Conservation (phyloP, 169 alveolate genomes). For the Plasmodium chabaudi region DNA sequence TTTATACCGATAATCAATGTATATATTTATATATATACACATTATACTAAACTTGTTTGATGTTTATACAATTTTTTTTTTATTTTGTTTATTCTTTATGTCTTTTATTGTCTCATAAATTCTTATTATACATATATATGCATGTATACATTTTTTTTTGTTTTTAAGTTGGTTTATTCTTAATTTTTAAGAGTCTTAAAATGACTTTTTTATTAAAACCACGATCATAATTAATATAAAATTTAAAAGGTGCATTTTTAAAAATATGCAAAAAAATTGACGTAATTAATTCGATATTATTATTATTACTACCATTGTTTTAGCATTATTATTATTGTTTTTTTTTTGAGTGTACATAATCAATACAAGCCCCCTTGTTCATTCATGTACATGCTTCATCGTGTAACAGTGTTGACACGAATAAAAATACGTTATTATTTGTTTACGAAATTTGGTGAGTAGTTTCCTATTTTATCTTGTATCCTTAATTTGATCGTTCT, state of each 20-base stretch:
- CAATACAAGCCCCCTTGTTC: too few species aligned
- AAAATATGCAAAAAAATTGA: constrained; percentile 1
- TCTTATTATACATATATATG: not conserved
- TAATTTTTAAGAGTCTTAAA: constrained; percentile 11
- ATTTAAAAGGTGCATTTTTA: constrained; percentile 4
- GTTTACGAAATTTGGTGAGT: too few species aligned
- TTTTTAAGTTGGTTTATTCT: not conserved
- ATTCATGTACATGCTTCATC: too few species aligned
- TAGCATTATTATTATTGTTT: too few species aligned
- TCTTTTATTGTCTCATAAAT: not conserved
- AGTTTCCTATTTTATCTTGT: too few species aligned
- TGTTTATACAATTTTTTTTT: not conserved
- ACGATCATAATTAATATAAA: not conserved
- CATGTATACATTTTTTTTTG: constrained; percentile 2
- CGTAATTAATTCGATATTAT: not conserved
- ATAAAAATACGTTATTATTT: too few species aligned
- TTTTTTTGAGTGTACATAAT: too few species aligned
- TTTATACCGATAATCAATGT: not conserved
- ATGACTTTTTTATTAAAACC: not conserved
- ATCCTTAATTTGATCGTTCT: too few species aligned
- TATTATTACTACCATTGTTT: too few species aligned
- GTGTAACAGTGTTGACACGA: too few species aligned
- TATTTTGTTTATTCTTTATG: not conserved
- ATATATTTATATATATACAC: not conserved
- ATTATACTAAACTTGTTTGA: not conserved